phyloP scores from a whole-genome alignment of 2,329 filamentous ascomycete species.

The Pyrenochaeta sp. region DNA sequence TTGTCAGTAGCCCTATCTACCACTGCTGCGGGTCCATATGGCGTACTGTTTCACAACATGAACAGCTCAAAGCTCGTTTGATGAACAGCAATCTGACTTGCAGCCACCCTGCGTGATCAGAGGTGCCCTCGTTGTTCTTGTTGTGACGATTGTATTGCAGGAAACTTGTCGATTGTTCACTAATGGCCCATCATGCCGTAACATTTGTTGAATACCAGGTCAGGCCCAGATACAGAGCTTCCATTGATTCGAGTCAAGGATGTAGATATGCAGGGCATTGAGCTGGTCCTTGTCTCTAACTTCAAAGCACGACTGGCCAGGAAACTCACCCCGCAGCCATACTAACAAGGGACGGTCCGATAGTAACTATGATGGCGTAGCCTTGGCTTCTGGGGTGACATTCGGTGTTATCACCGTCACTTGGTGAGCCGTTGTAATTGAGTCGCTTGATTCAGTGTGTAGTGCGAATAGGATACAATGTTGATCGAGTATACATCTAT shows the following conservation, averaged over 20 bases:
- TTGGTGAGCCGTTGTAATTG: neutral
- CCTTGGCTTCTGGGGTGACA: neutral
- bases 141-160: neutral
- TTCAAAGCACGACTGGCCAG: neutral
- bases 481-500: too few species aligned
- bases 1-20: slow-evolving; percentile 25
- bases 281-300: neutral
- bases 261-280: slow-evolving; percentile 6
- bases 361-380: neutral
- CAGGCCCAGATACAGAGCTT: slow-evolving; percentile 1
- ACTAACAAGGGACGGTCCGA: neutral
- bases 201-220: neutral
- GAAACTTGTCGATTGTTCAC: neutral
- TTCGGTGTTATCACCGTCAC: neutral
- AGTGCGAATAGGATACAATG: too few species aligned
- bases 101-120: slow-evolving; percentile 1
- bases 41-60: slow-evolving; percentile 7
- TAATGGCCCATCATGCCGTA: neutral
- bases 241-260: neutral
- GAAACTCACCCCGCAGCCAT: neutral
- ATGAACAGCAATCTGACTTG: slow-evolving; percentile 2
- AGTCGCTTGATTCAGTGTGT: too few species aligned
- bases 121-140: neutral
- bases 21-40: slow-evolving; percentile 1
- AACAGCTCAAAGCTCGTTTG: neutral